Base-by-base conservation (phyloP, 169 alveolate genomes). In the Eimeria zaria region DNA sequence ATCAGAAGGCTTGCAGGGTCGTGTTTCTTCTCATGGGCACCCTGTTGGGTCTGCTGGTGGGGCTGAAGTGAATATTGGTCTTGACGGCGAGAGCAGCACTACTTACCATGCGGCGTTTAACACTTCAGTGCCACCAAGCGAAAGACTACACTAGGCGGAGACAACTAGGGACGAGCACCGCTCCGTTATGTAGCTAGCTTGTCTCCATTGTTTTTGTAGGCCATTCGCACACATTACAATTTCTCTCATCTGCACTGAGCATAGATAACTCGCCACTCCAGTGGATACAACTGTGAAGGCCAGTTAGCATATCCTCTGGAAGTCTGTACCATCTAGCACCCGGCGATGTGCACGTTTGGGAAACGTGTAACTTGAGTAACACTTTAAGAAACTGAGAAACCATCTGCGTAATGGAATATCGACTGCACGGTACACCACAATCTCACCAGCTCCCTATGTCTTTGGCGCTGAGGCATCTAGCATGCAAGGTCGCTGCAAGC, bases 41-140 rank as follows among this genome's bases (percentile, higher is more conserved):
- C 4, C 39, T 46, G 67, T 46, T 78, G 89, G 89, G 20, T 27
- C 62, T 12, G 51, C 22, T 78, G 89, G 6, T 5, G 39, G 2
- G 24, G 44, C 89, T 30, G 67, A 41, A 78, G 24, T 20, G 62
- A 11, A 46, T 1, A 27, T 5, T 46, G 64, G 67, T 41, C 67
- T 67, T 18, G 44, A 27, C 87, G 87, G 87, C 87, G 60, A 76
- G 60, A 39, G 60, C 87, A 76, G 8, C 7, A 76, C 60, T 41
- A 46, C 58, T 5, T 12, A 20, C 87, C 87, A 78, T 9, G 67
- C 67, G 89, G 67, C 55, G 11, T 44, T n/a, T 39, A 78, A 51
- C 89, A 78, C 46, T 46, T 18, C 62, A 46, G 44, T 20, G 11
- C 16, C 30, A 9, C 24, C 41, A 46, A 51, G 64, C 24, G 83